Base-by-base conservation (phyloP, 2,329 filamentous ascomycete species). In the Fusarium humuli region DNA sequence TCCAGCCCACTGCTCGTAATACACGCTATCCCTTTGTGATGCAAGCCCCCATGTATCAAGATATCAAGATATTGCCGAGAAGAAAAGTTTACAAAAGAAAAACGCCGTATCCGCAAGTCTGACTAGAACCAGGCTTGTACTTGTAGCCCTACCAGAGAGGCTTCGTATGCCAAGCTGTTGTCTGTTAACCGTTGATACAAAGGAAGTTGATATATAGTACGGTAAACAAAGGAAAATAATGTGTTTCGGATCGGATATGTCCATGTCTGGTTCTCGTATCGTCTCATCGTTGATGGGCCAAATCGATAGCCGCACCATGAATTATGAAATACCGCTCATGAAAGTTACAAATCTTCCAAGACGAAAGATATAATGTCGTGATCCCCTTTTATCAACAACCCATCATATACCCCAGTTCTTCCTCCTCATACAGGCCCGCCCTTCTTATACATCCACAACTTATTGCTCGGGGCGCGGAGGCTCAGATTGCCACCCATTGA, bases 401-500 rank as follows among this genome's bases (percentile, higher is more conserved):
- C 60, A 66, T 62, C 61, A 56, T 67, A 48, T 48, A 56, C 25
- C 44, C 40, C 40, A 57, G 34, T 57, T 57, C 57, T 55, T 57
- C 56, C 53, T 73, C 56, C 53, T 72, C 66, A 55, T 69, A 69
- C 69, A 70, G 45, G 11, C 48, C 57, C 62, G 41, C 53, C 57
- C 67, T 37, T 56, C 60, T 48, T 48, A 40, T 61, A 71, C 44
- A 64, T 40, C 53, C n/a, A 47, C 53, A 47, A n/a, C 61, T 77
- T 71, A 81, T 75, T 75, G 73, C 61, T 81, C 79, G 49, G 78
- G 54, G 23, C 72, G 74, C 6, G 79, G 70, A 41, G 80, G 75
- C 54, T 79, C 74, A 23, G 76, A 42, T 74, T 94, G 91, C 92
- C 92, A 95, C 54, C 91, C 91, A 76, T 96, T 96, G 73, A 96